phyloP scores from a whole-genome alignment of 208 protist species.

The Acanthamoeba lenticulata region DNA sequence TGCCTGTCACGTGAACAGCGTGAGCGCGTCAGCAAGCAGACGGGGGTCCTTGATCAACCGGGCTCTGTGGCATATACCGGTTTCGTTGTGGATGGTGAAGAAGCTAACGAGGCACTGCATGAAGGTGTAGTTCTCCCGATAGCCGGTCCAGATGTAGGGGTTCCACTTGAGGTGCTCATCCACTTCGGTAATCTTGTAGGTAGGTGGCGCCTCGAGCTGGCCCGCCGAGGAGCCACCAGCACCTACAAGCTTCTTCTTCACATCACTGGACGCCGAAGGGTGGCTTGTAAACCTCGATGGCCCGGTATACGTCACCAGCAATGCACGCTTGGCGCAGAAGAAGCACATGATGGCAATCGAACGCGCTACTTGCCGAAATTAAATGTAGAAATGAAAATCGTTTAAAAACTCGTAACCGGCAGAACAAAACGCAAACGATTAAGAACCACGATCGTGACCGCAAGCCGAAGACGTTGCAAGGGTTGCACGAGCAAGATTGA shows the following conservation, averaged over 20 bases:
- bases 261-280: neutral
- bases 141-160: constrained; percentile 29
- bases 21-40: neutral
- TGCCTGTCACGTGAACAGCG: neutral
- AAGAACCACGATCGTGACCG: no score
- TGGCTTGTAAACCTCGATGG: neutral
- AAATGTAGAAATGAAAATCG: no score
- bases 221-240: neutral
- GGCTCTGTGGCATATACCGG: no score
- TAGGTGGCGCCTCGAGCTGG: neutral
- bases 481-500: no score
- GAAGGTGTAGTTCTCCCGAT: constrained; percentile 6
- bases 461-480: no score
- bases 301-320: neutral
- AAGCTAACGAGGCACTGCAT: neutral
- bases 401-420: no score
- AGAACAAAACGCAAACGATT: no score
- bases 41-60: no score
- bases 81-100: constrained; percentile 23
- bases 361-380: no score
- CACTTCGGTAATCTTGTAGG: neutral
- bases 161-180: constrained; percentile 27
- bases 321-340: neutral
- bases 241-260: neutral
- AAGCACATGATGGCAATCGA: constrained; percentile 32